A percentile compares a stretch with the other conserved stretches of the same genome.
Evolutionary conservation across 2,329 filamentous ascomycete genomes (phyloP).

Genomic region (Gnomoniopsis smithogilvyi): DNA sequence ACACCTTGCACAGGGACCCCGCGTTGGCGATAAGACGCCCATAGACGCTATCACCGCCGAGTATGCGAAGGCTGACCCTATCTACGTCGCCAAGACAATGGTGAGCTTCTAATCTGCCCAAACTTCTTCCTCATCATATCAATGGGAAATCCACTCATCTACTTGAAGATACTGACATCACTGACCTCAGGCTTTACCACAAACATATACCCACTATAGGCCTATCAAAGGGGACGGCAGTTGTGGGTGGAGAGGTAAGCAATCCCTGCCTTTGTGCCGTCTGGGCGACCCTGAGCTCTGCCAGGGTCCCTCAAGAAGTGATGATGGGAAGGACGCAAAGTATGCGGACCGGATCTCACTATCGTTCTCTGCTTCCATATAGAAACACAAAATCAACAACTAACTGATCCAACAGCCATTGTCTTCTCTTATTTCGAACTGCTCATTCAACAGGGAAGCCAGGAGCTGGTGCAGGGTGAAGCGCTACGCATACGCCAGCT

Average conservation of each 20-base stretch:
- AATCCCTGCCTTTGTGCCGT: not conserved
- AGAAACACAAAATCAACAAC: not conserved
- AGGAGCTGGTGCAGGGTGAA: constrained; percentile 65
- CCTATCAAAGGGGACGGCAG: constrained; percentile 89
- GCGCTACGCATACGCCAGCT: constrained; percentile 68
- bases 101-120: constrained; percentile 48
- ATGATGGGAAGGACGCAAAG: not conserved
- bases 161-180: not conserved
- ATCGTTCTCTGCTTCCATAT: not conserved
- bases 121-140: not conserved
- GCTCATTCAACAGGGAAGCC: constrained; percentile 66
- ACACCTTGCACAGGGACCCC: constrained; percentile 60
- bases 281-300: not conserved
- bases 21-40: constrained; percentile 75
- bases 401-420: constrained; percentile 60
- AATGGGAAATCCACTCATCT: not conserved
- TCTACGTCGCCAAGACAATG: constrained; percentile 82
- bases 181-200: constrained; percentile 66
- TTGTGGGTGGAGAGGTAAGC: constrained; percentile 95
- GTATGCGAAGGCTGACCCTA: constrained; percentile 82
- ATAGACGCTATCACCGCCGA: constrained; percentile 77
- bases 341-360: not conserved
- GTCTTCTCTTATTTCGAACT: constrained; percentile 92
- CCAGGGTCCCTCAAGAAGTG: not conserved
- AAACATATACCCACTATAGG: constrained; percentile 84